Evolutionary conservation across 2,329 filamentous ascomycete species (phyloP).

Genomic region (Ilyonectria destructans): DNA sequence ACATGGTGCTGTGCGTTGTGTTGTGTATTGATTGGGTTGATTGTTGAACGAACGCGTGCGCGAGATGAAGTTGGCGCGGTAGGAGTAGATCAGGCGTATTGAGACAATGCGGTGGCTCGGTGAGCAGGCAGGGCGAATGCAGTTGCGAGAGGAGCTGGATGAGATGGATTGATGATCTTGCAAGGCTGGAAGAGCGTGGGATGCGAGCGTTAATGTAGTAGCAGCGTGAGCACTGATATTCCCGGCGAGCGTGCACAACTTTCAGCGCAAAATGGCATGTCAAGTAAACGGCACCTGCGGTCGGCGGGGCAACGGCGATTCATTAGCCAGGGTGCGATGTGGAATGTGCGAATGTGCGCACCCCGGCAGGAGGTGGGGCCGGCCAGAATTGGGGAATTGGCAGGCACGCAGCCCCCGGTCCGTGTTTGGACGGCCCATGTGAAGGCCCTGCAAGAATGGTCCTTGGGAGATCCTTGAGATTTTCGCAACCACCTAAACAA

Average conservation of each 20-base stretch:
- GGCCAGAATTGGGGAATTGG: neutral
- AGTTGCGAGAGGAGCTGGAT: neutral
- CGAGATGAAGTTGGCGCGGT: conserved; percentile 3
- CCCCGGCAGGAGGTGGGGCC: neutral
- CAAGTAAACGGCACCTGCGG: conserved; percentile 44
- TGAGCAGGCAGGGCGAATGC: neutral
- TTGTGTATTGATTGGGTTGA: neutral
- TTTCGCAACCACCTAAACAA: conserved; percentile 9
- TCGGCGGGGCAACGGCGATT: conserved; percentile 48
- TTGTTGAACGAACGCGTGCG: conserved; percentile 2
- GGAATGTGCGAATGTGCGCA: conserved; percentile 1
- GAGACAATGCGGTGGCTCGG: neutral
- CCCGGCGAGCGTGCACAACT: conserved; percentile 24
- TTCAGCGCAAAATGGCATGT: conserved; percentile 4
- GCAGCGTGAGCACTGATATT: conserved; percentile 7
- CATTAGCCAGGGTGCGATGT: conserved; percentile 1
- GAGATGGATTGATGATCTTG: conserved; percentile 5
- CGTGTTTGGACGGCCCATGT: neutral
- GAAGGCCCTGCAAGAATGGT: conserved; percentile 1
- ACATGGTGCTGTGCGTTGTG: conserved; percentile 61
- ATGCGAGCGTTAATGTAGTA: conserved; percentile 12
- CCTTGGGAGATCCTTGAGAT: conserved; percentile 12
- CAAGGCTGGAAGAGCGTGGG: conserved; percentile 3
- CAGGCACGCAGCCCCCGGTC: neutral
- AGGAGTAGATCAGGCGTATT: neutral